These are phyloP conservation scores for Tolypocladium endophyticum DNA, from an alignment of 2,329 filamentous ascomycete species.

Conservation along the genomic window DNA sequence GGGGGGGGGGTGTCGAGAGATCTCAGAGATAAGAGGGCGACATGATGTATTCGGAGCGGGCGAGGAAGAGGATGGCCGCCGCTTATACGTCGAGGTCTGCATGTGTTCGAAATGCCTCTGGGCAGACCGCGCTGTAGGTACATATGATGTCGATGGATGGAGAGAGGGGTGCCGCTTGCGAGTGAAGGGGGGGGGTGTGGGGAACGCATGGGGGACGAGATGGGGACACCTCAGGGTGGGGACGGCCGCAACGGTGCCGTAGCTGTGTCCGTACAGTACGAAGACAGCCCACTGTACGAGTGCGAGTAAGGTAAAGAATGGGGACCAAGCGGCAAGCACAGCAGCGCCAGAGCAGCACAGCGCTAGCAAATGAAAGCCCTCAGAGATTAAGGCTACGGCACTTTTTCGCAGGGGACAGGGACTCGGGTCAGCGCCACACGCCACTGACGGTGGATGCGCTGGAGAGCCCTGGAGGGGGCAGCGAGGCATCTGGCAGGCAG, in stretches of 20 bases:
- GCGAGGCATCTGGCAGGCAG: not conserved
- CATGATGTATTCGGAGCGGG: not conserved
- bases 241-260: not conserved
- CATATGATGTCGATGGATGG: not conserved
- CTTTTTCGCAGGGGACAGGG: constrained; percentile 15
- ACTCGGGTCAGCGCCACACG: not conserved
- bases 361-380: not conserved
- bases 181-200: not conserved
- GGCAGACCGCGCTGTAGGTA: not conserved
- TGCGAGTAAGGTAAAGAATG: not conserved
- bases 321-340: not conserved
- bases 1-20: no score
- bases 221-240: not conserved
- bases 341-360: not conserved
- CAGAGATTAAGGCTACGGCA: constrained; percentile 16
- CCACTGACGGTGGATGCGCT: not conserved
- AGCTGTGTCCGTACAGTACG: not conserved
- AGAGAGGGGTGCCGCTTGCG: not conserved
- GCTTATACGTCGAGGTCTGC: not conserved
- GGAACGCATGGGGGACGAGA: not conserved
- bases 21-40: not conserved
- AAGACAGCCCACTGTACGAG: not conserved
- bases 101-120: not conserved
- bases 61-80: not conserved
- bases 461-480: not conserved